phyloP scores from a whole-genome alignment of 257 asterid species.

The Mitragyna speciosa region DNA sequence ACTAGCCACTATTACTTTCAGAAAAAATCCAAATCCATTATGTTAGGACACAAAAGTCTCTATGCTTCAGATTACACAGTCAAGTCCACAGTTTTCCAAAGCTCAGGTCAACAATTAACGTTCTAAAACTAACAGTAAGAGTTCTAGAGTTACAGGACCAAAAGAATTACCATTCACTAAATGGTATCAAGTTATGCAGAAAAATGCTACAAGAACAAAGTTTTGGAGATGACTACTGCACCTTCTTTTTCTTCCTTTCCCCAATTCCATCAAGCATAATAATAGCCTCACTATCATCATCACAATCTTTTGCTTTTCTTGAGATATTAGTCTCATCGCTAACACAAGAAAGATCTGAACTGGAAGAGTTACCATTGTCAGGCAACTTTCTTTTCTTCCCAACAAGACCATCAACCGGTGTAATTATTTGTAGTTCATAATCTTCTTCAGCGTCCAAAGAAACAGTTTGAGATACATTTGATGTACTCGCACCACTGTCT shows the following conservation, averaged over 20 bases:
- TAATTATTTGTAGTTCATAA: slow-evolving; percentile 51
- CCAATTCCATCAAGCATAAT: slow-evolving; percentile 47
- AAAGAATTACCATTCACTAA: slow-evolving; percentile 47
- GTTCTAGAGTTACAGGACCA: slow-evolving; percentile 34
- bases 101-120: slow-evolving; percentile 41
- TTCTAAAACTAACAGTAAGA: slow-evolving; percentile 31
- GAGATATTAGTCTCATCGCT: slow-evolving; percentile 31
- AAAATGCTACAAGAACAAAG: slow-evolving; percentile 21
- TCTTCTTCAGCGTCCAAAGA: slow-evolving; percentile 45
- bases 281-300: slow-evolving; percentile 31
- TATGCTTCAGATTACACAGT: slow-evolving; percentile 14
- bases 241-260: slow-evolving; percentile 48
- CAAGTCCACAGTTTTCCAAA: slow-evolving; percentile 23
- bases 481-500: slow-evolving; percentile 70
- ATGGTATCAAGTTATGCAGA: slow-evolving; percentile 28
- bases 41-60: background rate
- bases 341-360: slow-evolving; percentile 23
- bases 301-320: slow-evolving; percentile 44
- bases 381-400: slow-evolving; percentile 71
- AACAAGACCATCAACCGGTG: slow-evolving; percentile 20
- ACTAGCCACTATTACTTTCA: too few relatives aligned
- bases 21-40: slow-evolving; percentile 1
- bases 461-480: slow-evolving; percentile 43
- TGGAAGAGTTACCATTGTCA: slow-evolving; percentile 27
- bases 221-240: slow-evolving; percentile 40